These are phyloP conservation scores for Kwoniella europaea DNA, from an alignment of 768 basidiomycete species.

Conservation along the genomic window DNA sequence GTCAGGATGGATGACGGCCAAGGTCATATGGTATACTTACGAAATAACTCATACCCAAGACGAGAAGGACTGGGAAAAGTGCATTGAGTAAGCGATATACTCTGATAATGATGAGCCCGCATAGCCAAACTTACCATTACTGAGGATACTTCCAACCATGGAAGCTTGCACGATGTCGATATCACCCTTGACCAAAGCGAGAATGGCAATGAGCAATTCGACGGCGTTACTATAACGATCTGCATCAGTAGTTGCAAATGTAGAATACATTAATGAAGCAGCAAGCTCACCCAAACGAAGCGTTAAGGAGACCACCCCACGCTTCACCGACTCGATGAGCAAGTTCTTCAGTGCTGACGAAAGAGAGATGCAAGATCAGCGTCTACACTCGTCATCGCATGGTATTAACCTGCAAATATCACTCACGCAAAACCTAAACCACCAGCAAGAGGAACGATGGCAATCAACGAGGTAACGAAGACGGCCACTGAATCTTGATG, in stretches of 20 bases:
- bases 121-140: slow-evolving; percentile 46
- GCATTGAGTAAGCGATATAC: background rate
- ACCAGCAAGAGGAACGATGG: slow-evolving; percentile 62
- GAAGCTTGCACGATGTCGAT: slow-evolving; percentile 65
- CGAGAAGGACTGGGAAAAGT: slow-evolving; percentile 46
- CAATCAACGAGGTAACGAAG: slow-evolving; percentile 63
- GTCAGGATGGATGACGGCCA: background rate
- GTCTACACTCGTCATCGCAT: slow-evolving; percentile 36
- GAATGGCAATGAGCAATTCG: slow-evolving; percentile 63
- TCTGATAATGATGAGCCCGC: background rate
- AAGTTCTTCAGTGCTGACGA: slow-evolving; percentile 64
- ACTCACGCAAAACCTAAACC: slow-evolving; percentile 43
- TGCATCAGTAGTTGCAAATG: slow-evolving; percentile 32
- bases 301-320: slow-evolving; percentile 64
- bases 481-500: slow-evolving; percentile 59
- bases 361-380: slow-evolving; percentile 60
- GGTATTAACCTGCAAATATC: background rate
- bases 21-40: slow-evolving; percentile 1
- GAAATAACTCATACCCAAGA: slow-evolving; percentile 57
- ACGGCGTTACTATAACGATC: slow-evolving; percentile 61
- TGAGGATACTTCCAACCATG: slow-evolving; percentile 64
- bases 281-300: slow-evolving; percentile 37
- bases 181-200: slow-evolving; percentile 58
- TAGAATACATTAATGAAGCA: slow-evolving; percentile 20
- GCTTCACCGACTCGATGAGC: slow-evolving; percentile 59